These are phyloP conservation scores for Musa acuminata DNA, from an alignment of 176 grass and related monocot genomes.

Conservation along the genomic window DNA sequence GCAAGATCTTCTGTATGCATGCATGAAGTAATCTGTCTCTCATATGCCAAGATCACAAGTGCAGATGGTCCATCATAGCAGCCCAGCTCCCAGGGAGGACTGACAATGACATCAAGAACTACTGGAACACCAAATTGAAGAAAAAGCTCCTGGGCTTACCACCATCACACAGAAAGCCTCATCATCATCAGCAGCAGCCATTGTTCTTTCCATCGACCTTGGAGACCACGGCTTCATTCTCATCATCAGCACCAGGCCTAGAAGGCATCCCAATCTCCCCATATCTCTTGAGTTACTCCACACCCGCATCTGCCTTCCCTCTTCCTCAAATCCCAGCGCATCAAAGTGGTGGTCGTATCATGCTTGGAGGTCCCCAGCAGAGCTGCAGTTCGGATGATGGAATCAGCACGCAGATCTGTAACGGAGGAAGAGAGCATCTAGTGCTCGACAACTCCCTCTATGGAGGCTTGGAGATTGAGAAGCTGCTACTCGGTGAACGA, in stretches of 20 bases:
- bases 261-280: constrained; percentile 25
- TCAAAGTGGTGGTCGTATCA: constrained; percentile 11
- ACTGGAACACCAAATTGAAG: constrained; percentile 50
- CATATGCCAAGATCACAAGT: neutral
- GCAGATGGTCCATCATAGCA: constrained; percentile 67
- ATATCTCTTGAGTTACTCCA: constrained; percentile 10
- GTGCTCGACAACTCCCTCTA: constrained; percentile 29
- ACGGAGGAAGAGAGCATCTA: neutral
- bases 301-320: constrained; percentile 2
- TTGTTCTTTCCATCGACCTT: constrained; percentile 18
- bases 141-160: constrained; percentile 34
- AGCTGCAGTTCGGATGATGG: constrained; percentile 24
- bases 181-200: constrained; percentile 19
- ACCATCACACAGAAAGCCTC: constrained; percentile 17
- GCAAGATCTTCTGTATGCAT: neutral
- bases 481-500: constrained; percentile 19
- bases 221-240: neutral
- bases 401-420: constrained; percentile 6
- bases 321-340: neutral
- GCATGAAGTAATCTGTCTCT: constrained; percentile 1
- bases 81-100: constrained; percentile 57
- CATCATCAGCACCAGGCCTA: constrained; percentile 21
- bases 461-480: constrained; percentile 24
- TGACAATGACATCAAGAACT: constrained; percentile 51
- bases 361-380: constrained; percentile 27